Evolutionary conservation across 495 filamentous ascomycete genomes (phyloP).

Genomic region (Aspergillus steynii): DNA sequence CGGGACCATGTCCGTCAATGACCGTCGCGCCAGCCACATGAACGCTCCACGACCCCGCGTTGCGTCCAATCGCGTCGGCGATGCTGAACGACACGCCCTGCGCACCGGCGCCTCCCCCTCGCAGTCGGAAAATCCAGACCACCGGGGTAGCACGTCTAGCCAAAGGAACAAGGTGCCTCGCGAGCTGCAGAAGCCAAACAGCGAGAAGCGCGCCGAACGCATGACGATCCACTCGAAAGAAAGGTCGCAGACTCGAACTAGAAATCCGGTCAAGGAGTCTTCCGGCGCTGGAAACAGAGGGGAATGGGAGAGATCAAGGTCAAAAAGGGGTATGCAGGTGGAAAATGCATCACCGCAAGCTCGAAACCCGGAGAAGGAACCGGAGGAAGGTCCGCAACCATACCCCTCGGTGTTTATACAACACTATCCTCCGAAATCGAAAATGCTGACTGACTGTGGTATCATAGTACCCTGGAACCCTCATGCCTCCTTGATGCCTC

Average conservation of each 20-base stretch:
- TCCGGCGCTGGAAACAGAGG: conserved; percentile 40
- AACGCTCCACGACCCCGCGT: conserved; percentile 50
- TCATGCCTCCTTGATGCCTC: conserved; percentile 74
- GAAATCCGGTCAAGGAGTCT: conserved; percentile 65
- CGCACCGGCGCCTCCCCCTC: conserved; percentile 36
- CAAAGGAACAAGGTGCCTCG: conserved; percentile 36
- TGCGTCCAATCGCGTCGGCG: conserved; percentile 44
- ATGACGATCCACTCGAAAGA: conserved; percentile 64
- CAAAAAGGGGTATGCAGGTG: conserved; percentile 34
- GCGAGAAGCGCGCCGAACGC: conserved; percentile 43
- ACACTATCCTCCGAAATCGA: neutral
- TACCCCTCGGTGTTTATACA: neutral
- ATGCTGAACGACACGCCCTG: conserved; percentile 36
- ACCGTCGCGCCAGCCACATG: conserved; percentile 46
- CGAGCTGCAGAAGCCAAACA: conserved; percentile 33
- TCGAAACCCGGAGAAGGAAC: conserved; percentile 40
- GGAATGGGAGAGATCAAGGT: conserved; percentile 45
- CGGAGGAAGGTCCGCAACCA: conserved; percentile 33
- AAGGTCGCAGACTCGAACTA: conserved; percentile 58
- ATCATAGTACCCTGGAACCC: conserved; percentile 74
- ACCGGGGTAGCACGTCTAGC: conserved; percentile 37
- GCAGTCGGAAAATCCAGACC: conserved; percentile 37
- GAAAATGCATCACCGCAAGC: conserved; percentile 46
- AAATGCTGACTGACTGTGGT: conserved; percentile 22
- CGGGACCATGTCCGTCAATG: conserved; percentile 49